Percentiles rank a stretch among this genome's conserved stretches.
Evolutionary conservation across 345 rosid species (phyloP).

Genomic region (Acer yangbiense): DNA sequence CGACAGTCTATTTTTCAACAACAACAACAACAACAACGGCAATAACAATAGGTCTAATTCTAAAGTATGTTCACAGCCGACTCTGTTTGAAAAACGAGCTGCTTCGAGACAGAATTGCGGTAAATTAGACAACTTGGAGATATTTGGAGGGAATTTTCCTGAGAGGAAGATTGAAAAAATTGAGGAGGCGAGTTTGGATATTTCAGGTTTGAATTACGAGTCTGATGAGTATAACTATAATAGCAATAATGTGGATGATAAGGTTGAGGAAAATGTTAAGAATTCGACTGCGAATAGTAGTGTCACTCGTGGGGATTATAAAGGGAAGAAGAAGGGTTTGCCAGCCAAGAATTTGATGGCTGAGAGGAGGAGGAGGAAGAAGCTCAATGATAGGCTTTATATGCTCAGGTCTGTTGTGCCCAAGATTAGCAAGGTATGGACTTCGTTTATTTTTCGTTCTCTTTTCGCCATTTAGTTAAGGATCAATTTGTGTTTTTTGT

Average conservation of each 20-base stretch:
- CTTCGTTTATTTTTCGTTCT: too few relatives aligned
- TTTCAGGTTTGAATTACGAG: conserved; percentile 76
- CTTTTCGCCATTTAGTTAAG: background rate
- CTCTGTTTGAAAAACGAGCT: conserved; percentile 85
- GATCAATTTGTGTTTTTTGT: background rate
- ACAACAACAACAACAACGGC: background rate
- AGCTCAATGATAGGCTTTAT: conserved; percentile 95
- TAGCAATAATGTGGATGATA: conserved; percentile 32
- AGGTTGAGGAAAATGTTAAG: conserved; percentile 47
- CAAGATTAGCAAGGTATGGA: conserved; percentile 89
- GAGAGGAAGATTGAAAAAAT: conserved; percentile 43
- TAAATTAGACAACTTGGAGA: conserved; percentile 56
- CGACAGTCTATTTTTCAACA: conserved; percentile 38
- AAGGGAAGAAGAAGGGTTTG: conserved; percentile 86
- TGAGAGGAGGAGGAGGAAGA: conserved; percentile 94
- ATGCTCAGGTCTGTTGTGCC: conserved; percentile 99
- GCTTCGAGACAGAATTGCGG: conserved; percentile 55
- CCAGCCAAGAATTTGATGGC: conserved; percentile 99
- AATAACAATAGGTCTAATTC: conserved; percentile 2
- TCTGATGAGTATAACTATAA: conserved; percentile 55
- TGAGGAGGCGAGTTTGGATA: conserved; percentile 57
- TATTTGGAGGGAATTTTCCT: conserved; percentile 29
- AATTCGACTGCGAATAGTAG: conserved; percentile 50
- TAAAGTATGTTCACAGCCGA: conserved; percentile 35
- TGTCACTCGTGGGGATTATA: conserved; percentile 43